Base-by-base conservation (phyloP, 2,329 filamentous ascomycete species). In the Colletotrichum lindemuthianum region DNA sequence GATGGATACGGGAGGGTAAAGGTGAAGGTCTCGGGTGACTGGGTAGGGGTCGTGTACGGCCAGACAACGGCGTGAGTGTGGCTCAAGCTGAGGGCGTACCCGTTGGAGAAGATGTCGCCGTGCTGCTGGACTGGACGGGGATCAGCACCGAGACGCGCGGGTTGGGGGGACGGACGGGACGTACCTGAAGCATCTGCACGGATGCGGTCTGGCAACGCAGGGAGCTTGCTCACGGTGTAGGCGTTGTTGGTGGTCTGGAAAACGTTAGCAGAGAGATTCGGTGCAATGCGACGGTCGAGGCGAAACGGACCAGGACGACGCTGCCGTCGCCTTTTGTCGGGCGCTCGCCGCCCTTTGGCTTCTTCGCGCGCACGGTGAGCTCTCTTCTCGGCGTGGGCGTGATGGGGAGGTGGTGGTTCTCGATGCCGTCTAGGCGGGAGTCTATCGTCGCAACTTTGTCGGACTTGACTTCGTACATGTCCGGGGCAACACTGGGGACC, bases 21-120 rank as follows among this genome's bases (percentile, higher is more conserved):
- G 9, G 87, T 88, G 70, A 94, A 92, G 32, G 93, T 90, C 74
- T 95, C 90, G 72, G 91, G 88, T 1, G 90, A 90, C 55, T 87
- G 81, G 39, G 86, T 84, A 32, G 85, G 84, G n/a, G 85, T 82
- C 34, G 88, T 88, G 78, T 98, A 98, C 13, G 92, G 90, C 96
- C 96, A 99, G 53, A 97, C 88, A 66, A 96, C 86, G 70, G 94
- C 96, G 73, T 94, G 89, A 8, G 90, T 89, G 69, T 90, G 88
- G 8, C 92, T 96, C 60, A 98, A 83, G 50, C 89, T 90, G 60
- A 98, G 84, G 52, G 92, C 94, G 73, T 94, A 92, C 69, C 88
- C 91, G 65, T 82, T 86, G 44, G 85, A 86, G 75, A 87, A 87
- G 65, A 93, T 82, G 37, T 86, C 84, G 72, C 89, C 90, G 72